Conservation (phyloP, 345 rosid species). For the Eucalyptus paniculata region DNA sequence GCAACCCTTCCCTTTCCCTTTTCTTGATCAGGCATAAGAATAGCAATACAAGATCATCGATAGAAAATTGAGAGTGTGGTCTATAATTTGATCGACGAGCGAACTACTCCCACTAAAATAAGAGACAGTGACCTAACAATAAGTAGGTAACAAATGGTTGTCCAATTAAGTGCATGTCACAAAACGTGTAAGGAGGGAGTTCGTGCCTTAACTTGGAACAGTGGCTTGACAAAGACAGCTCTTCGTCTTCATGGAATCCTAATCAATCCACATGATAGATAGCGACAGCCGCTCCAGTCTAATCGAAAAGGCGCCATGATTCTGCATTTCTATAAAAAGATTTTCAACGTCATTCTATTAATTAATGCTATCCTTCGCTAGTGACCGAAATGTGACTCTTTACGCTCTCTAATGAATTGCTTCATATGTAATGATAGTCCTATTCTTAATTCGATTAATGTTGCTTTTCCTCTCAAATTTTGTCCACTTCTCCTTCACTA, state of each 20-base stretch:
- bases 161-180: not conserved
- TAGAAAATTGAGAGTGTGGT: not conserved
- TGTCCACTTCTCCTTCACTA: not conserved
- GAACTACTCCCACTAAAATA: not conserved
- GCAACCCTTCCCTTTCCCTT: not conserved
- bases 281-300: not conserved
- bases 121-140: not conserved
- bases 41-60: not conserved
- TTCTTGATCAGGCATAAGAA: not conserved
- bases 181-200: not conserved
- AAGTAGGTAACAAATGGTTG: not conserved
- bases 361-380: not conserved
- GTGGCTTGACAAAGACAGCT: not conserved
- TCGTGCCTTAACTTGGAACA: not conserved
- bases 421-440: not conserved
- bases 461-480: not conserved
- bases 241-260: not conserved
- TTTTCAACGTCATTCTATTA: not conserved
- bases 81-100: not conserved
- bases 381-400: not conserved
- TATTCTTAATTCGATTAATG: not conserved
- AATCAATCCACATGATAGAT: not conserved
- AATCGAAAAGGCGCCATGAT: not conserved
- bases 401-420: not conserved
- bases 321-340: not conserved